phyloP scores from a whole-genome alignment of 331 rosid species.

The Pyrus hybrid region DNA sequence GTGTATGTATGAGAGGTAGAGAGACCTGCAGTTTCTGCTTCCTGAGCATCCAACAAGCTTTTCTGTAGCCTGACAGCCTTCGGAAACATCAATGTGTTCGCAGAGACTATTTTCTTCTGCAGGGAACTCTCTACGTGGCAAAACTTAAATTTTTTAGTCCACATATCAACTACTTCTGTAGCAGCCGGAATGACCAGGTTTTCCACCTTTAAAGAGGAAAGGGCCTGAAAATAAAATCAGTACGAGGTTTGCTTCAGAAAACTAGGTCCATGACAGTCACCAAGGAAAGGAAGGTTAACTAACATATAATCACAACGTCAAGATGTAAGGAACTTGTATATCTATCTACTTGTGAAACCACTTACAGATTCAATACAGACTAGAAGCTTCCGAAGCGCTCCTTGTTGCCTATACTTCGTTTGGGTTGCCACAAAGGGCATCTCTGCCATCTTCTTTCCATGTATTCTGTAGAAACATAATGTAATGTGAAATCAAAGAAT shows the following conservation, averaged over 20 bases:
- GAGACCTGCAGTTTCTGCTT: conserved; percentile 5
- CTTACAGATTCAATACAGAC: conserved; percentile 23
- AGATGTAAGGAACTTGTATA: background rate
- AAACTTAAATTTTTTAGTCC: conserved; percentile 21
- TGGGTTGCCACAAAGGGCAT: conserved; percentile 20
- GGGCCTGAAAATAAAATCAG: conserved; percentile 15
- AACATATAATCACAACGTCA: too few species aligned
- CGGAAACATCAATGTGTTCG: conserved; percentile 26
- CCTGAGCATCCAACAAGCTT: background rate
- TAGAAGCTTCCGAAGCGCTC: conserved; percentile 13
- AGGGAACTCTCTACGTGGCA: background rate
- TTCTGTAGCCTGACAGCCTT: conserved; percentile 14
- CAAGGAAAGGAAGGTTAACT: too few species aligned
- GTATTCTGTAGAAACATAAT: conserved; percentile 2
- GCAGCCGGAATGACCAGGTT: conserved; percentile 21
- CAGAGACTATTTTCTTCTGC: conserved; percentile 4
- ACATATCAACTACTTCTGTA: conserved; percentile 8
- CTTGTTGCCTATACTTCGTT: conserved; percentile 1
- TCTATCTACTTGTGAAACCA: background rate
- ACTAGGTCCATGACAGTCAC: background rate
- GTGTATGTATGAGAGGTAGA: background rate
- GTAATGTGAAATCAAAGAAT: background rate
- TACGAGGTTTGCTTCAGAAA: background rate
- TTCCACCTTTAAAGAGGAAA: conserved; percentile 8
- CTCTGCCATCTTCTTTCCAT: conserved; percentile 18